Base-by-base conservation (phyloP, 306 rosid genomes). In the Astragalus membranaceus region DNA sequence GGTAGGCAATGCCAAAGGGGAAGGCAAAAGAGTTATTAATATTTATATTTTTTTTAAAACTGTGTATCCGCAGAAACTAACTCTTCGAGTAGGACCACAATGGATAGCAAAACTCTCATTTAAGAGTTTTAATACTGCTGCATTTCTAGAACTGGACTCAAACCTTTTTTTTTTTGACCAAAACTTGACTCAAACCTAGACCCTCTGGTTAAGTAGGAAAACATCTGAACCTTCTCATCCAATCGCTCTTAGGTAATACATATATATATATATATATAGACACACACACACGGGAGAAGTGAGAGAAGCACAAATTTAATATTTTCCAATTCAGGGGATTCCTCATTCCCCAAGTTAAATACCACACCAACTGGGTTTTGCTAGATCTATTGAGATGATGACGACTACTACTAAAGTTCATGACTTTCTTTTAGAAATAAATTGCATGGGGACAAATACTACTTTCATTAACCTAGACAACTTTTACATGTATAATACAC, bases 261-360 rank as follows among this genome's bases (percentile, higher is more conserved):
- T 64, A 46, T 8, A 63, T 53, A 20, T 20, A 20, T 20, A 20
- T 2, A 2, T 2, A 20, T 20, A 20, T 20, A 20, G 1, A 20
- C 2, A 20, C 23, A 20, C 2, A 53, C 10, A 80, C 5, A 11
- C 3, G 7, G 5, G 7, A 13, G 17, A 48, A 9, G 62, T 78
- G 68, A 76, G 43, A 43, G 53, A 37, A 71, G 48, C 65, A 23
- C 17, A 70, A 43, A 57, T 79, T 81, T 75, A 76, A 75, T 78
- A 67, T 71, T 83, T 82, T 74, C 83, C 68, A 43, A 56, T 66
- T 77, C 48, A 70, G 54, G 79, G 63, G 30, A 17, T 81, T 85
- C 78, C 79, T 66, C 86, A 73, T 71, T 74, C 80, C 79, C 87
- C 80, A 75, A 81, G 79, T 69, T 55, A 76, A 84, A 70, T 67